Percentiles rank a stretch among this genome's conserved stretches.
Conservation (phyloP, 306 rosid genomes). For the Castanea mollissima region DNA sequence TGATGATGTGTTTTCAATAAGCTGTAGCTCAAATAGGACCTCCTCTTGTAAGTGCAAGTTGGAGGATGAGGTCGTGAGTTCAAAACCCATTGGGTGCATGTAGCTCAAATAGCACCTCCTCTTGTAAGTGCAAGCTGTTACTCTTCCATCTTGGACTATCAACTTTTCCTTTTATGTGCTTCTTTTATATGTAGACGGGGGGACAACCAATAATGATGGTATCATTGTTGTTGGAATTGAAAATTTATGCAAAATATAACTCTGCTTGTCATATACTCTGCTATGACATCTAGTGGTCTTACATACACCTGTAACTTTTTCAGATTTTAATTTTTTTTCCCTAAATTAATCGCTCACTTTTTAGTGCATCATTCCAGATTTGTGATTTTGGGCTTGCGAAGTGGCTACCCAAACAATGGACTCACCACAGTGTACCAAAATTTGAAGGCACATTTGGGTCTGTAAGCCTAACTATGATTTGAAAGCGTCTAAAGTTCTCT, state of each 20-base stretch:
- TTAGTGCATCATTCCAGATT: conserved; percentile 47
- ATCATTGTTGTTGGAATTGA: neutral
- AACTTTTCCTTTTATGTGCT: neutral
- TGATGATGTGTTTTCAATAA: neutral
- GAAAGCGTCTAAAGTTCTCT: neutral
- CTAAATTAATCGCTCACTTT: conserved; percentile 3
- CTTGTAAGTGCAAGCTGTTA: too few relatives aligned
- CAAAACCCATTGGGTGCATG: too few relatives aligned
- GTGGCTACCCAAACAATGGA: conserved; percentile 74
- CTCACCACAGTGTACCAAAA: conserved; percentile 59
- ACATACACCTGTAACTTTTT: neutral
- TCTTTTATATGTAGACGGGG: neutral
- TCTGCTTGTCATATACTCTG: neutral
- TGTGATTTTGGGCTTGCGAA: conserved; percentile 95
- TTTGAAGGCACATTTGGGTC: conserved; percentile 93
- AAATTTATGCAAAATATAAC: neutral
- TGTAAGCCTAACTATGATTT: neutral
- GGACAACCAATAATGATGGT: neutral
- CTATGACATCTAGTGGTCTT: neutral
- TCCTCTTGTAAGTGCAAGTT: too few relatives aligned
- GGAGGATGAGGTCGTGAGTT: too few relatives aligned
- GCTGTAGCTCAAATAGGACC: too few relatives aligned
- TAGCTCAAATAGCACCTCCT: too few relatives aligned
- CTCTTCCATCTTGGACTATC: neutral
- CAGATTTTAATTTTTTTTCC: neutral